These are phyloP conservation scores for Clavulina sp. DNA, from an alignment of 768 basidiomycete species.

Conservation along the genomic window DNA sequence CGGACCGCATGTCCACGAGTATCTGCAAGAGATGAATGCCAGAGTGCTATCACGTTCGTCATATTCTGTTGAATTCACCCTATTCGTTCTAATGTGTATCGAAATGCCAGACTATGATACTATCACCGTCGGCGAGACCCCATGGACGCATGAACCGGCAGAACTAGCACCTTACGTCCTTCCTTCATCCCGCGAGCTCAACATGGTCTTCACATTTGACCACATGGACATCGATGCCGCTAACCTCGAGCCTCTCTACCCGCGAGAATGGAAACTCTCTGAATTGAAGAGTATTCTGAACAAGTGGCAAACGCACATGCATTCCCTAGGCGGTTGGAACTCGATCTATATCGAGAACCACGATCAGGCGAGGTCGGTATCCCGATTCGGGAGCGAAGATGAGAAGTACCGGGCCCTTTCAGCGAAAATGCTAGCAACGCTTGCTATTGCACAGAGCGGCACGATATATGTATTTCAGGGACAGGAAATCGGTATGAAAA, in stretches of 20 bases:
- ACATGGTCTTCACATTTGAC: conserved; percentile 53
- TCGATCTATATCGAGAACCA: conserved; percentile 55
- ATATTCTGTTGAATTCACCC: not conserved
- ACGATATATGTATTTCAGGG: conserved; percentile 63
- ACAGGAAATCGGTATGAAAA: conserved; percentile 51
- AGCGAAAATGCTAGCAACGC: conserved; percentile 45
- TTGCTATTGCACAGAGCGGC: conserved; percentile 44
- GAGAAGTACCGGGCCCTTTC: conserved; percentile 37
- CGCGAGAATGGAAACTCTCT: conserved; percentile 32
- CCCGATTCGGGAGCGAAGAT: conserved; percentile 48
- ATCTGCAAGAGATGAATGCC: not conserved
- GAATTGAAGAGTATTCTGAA: conserved; percentile 30
- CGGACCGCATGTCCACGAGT: not conserved
- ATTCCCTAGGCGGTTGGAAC: conserved; percentile 50
- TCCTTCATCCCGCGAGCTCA: conserved; percentile 21
- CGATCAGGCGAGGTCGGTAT: conserved; percentile 45
- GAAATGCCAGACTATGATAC: not conserved
- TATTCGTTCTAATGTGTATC: not conserved
- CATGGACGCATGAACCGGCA: not conserved
- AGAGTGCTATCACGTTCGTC: not conserved
- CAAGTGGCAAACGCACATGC: conserved; percentile 40
- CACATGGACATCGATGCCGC: conserved; percentile 40
- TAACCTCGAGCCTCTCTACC: conserved; percentile 22
- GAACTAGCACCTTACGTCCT: not conserved
- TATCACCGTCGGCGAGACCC: not conserved